Evolutionary conservation across 768 basidiomycete species (phyloP).

Genomic region (Leccinum uliginosum): DNA sequence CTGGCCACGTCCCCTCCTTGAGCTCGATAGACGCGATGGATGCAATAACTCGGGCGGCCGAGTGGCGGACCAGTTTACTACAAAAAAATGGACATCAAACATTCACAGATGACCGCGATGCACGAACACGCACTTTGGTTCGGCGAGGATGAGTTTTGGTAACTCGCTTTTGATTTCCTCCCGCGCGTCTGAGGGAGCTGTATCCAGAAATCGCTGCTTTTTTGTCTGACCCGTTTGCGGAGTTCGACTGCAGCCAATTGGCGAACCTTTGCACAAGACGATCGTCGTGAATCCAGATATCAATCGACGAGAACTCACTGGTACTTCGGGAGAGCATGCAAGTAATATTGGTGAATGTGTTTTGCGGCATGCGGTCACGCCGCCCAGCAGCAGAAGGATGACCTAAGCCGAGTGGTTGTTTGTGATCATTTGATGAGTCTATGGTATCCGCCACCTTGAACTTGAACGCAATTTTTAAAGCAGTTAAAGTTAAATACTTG

Average conservation of each 20-base stretch:
- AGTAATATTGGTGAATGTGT: too few relatives aligned
- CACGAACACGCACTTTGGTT: slow-evolving; percentile 58
- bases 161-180: slow-evolving; percentile 82
- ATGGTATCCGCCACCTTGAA: too few relatives aligned
- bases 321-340: slow-evolving; percentile 75
- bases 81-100: slow-evolving; percentile 7
- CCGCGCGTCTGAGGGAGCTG: slow-evolving; percentile 62
- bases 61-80: slow-evolving; percentile 89
- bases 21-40: slow-evolving; percentile 90
- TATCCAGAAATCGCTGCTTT: slow-evolving; percentile 81
- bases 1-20: slow-evolving; percentile 72
- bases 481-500: too few relatives aligned
- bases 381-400: too few relatives aligned
- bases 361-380: too few relatives aligned
- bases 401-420: too few relatives aligned
- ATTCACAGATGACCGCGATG: not conserved
- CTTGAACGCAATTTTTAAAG: too few relatives aligned
- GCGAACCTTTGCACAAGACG: slow-evolving; percentile 57
- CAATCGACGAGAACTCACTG: slow-evolving; percentile 50
- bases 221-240: slow-evolving; percentile 82
- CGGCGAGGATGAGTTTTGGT: slow-evolving; percentile 71
- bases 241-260: slow-evolving; percentile 97
- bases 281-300: slow-evolving; percentile 8
- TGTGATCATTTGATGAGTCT: too few relatives aligned
- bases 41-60: slow-evolving; percentile 87